These are phyloP conservation scores for Isatis tinctoria DNA, from an alignment of 345 rosid genomes.

Conservation along the genomic window DNA sequence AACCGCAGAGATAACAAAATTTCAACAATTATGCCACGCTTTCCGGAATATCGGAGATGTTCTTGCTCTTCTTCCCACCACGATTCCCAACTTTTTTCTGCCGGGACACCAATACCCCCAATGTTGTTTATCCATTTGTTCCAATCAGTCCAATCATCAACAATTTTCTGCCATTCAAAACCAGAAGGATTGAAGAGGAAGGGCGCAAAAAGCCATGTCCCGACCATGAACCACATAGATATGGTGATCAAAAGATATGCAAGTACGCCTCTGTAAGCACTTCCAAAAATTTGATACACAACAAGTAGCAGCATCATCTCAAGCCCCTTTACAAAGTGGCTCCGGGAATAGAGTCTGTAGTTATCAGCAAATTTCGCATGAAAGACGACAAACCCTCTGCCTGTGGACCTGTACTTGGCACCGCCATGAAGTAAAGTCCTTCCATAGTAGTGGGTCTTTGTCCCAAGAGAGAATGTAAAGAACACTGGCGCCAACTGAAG, in stretches of 20 bases:
- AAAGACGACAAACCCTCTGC: slow-evolving; percentile 97
- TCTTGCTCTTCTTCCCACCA: slow-evolving; percentile 99
- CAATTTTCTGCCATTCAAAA: slow-evolving; percentile 98
- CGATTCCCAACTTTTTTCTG: slow-evolving; percentile 99
- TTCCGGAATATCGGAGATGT: slow-evolving; percentile 85
- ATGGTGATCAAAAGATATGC: slow-evolving; percentile 85
- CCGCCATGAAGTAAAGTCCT: slow-evolving; percentile 98
- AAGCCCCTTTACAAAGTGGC: slow-evolving; percentile 97
- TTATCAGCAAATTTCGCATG: slow-evolving; percentile 99
- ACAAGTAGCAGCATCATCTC: slow-evolving; percentile 94
- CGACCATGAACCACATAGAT: slow-evolving; percentile 99
- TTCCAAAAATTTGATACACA: slow-evolving; percentile 84
- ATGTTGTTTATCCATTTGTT: slow-evolving; percentile 92
- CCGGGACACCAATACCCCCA: slow-evolving; percentile 96
- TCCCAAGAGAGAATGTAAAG: slow-evolving; percentile 97
- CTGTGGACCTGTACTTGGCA: slow-evolving; percentile 92
- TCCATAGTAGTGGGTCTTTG: slow-evolving; percentile 96
- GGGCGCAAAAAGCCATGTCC: slow-evolving; percentile 99
- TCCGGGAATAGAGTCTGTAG: slow-evolving; percentile 93
- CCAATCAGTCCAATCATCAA: slow-evolving; percentile 99
- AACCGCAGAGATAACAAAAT: slow-evolving; percentile 77
- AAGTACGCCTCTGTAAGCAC: slow-evolving; percentile 74
- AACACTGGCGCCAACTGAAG: slow-evolving; percentile 95
- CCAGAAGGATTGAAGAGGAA: slow-evolving; percentile 99
- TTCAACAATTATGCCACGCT: slow-evolving; percentile 89